These are phyloP conservation scores for Hexamita inflata DNA, from an alignment of 208 protist species.

Conservation along the genomic window DNA sequence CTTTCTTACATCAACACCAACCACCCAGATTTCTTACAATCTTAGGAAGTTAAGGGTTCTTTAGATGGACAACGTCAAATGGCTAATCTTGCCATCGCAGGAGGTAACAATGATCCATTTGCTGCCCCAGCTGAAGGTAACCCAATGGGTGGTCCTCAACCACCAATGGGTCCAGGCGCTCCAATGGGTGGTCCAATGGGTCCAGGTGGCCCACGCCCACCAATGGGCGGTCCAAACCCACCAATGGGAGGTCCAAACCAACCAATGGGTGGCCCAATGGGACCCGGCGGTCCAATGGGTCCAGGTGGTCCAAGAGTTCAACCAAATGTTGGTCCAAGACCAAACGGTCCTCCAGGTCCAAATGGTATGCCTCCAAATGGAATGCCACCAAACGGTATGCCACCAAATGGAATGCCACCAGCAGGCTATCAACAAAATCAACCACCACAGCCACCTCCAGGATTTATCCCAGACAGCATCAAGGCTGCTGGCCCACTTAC, in stretches of 20 bases:
- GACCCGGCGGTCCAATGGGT: background rate
- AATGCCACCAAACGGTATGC: background rate
- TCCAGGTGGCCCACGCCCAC: background rate
- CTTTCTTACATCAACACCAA: conserved; percentile 51
- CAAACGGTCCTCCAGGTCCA: background rate
- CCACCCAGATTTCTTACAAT: conserved; percentile 46
- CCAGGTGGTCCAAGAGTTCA: background rate
- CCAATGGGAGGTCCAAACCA: too few species aligned
- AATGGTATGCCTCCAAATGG: background rate
- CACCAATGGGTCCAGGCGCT: background rate
- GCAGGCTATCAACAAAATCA: background rate
- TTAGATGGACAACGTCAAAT: conserved; percentile 9
- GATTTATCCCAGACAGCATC: background rate
- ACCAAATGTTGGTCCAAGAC: background rate
- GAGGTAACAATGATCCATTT: background rate
- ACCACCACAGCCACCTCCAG: background rate
- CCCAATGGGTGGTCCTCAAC: too few species aligned
- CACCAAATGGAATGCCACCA: too few species aligned
- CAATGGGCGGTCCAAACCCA: background rate
- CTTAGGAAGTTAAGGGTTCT: background rate
- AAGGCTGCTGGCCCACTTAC: background rate
- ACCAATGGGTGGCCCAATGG: background rate
- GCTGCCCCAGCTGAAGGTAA: background rate
- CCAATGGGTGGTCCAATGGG: conserved; percentile 16
- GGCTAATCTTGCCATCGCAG: background rate